Evolutionary conservation across 2,329 filamentous ascomycete species (phyloP), one percentile per base, ranked within the genome.

Genomic region (Hymenoscyphus fraxineus): DNA sequence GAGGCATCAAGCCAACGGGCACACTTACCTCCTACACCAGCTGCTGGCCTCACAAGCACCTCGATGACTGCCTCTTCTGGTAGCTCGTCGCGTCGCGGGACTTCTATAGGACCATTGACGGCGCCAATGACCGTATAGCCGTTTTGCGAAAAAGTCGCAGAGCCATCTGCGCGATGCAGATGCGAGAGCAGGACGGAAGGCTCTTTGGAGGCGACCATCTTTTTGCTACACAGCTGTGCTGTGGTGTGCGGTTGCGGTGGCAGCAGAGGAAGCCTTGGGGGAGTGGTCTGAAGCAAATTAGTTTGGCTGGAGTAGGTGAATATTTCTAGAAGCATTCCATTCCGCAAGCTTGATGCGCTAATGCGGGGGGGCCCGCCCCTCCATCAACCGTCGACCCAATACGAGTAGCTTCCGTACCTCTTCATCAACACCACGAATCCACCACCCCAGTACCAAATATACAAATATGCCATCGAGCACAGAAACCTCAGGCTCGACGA

Each of bases 61-160:
- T 98, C 95, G 69, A 99, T 82, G 59, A 89, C 86, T 35, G 94
- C 92, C 80, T 97, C 93, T 77, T 96, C 93, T 7, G 95, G 90
- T 70, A 95, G 86, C 77, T 98, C 92, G 75, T 99, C 94, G 72
- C 92, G 87, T 73, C 93, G 86, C 71, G 88, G 87, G 16, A 94
- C 92, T 80, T 99, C 95, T 70, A 98, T 86, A 16, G 95, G 95
- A 0, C 94, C 95, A 78, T 97, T 98, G 70, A 96, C 92, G 15
- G 92, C 89, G 63, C 90, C 91, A 62, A 96, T 85, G 68, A 98
- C 85, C 56, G 88, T 89, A 77, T 93, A 96, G 59, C 92, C 91
- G 64, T 86, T 82, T 71, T 88, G 83, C 1, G 89, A 86, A 76
- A 92, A 93, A 10, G 86, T 89, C 12, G 90, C 90, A 58, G 92